A percentile compares a stretch with the other conserved stretches of the same genome.
Conservation (phyloP, 176 grass and related monocot species). For the Aegilops tauschii region DNA sequence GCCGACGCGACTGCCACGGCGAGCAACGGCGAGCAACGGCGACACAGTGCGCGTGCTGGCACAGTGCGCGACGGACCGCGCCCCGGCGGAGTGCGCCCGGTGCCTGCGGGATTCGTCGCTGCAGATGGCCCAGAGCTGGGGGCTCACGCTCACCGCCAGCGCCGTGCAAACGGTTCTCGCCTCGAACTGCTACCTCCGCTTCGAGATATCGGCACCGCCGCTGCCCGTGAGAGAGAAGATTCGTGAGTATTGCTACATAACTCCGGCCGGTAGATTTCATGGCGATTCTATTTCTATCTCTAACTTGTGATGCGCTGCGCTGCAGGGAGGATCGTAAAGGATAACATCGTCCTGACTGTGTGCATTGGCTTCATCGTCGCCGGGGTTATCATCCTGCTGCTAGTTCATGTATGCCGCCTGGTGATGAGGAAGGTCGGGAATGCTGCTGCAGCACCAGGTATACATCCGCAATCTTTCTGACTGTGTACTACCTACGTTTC, state of each 20-base stretch:
- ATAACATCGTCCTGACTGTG: too few species aligned
- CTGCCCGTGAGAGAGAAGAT: slow-evolving; percentile 23
- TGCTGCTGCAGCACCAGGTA: too few species aligned
- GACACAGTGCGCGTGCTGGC: not conserved
- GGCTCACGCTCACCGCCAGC: not conserved
- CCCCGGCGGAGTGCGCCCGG: not conserved
- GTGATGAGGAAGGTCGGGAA: too few species aligned
- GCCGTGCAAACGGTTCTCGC: not conserved
- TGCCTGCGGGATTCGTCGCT: not conserved
- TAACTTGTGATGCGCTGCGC: too few species aligned
- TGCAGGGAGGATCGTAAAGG: too few species aligned
- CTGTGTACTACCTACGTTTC: too few species aligned
- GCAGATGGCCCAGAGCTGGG: not conserved
- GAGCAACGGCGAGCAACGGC: not conserved
- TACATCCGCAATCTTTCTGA: too few species aligned
- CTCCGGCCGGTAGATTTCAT: too few species aligned
- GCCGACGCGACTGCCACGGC: not conserved
- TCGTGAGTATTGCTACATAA: slow-evolving; percentile 26
- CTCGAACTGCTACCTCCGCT: not conserved
- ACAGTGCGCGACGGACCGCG: not conserved
- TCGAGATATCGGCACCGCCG: not conserved
- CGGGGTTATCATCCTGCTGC: too few species aligned
- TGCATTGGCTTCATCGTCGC: too few species aligned
- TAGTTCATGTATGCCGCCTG: too few species aligned
- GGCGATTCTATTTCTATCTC: too few species aligned